A percentile compares a stretch with the other conserved stretches of the same genome.
These are phyloP conservation scores for Echites panduratus DNA, from an alignment of 257 asterid genomes.

Conservation along the genomic window DNA sequence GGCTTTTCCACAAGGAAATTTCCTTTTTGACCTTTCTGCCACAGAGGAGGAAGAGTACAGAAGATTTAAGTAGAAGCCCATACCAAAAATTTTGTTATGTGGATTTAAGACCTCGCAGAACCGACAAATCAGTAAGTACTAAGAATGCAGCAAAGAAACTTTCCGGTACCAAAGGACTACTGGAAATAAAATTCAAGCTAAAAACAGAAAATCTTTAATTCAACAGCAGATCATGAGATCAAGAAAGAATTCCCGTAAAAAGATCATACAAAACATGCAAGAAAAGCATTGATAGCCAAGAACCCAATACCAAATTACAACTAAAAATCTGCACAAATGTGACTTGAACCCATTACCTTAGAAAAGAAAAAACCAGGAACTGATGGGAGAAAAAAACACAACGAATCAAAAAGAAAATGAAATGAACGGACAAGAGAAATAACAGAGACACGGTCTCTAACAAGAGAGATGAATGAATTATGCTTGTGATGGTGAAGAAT, in stretches of 20 bases:
- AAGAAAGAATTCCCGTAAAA: neutral
- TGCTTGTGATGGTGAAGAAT: constrained; percentile 21
- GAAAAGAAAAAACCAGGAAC: neutral
- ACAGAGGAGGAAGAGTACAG: neutral
- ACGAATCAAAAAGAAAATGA: neutral
- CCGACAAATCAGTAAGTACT: constrained; percentile 1
- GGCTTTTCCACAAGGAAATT: constrained; percentile 7
- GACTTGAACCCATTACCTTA: constrained; percentile 10
- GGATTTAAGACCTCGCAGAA: constrained; percentile 12
- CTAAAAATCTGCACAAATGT: neutral
- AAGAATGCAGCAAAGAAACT: neutral
- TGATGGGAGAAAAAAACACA: neutral
- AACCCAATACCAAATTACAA: neutral
- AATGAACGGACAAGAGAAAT: constrained; percentile 2
- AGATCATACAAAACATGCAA: neutral
- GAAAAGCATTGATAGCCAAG: neutral
- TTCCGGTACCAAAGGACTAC: neutral
- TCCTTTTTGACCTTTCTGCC: constrained; percentile 3
- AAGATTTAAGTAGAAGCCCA: neutral
- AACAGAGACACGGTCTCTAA: constrained; percentile 3
- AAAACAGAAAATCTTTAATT: constrained; percentile 8
- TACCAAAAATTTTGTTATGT: neutral
- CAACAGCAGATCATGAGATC: too few relatives aligned
- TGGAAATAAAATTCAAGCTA: neutral
- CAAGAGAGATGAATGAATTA: constrained; percentile 21